Evolutionary conservation across 139 green algal species (phyloP).

Genomic region (Chlamydomonas applanata): DNA sequence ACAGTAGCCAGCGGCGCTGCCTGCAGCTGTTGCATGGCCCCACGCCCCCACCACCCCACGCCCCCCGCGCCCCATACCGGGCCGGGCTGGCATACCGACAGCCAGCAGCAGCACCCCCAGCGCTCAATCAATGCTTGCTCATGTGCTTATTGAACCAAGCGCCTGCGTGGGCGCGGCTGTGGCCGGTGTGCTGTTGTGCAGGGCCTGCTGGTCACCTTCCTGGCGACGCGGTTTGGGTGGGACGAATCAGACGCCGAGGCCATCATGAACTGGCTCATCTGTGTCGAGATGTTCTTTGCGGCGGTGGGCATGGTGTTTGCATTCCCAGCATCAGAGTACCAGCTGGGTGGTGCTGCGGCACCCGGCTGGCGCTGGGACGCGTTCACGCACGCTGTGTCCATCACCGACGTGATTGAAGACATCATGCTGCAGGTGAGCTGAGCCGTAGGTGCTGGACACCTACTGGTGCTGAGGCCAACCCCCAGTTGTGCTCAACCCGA

Average conservation of each 20-base stretch:
- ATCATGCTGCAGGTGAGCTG: slow-evolving; percentile 76
- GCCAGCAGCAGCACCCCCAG: too few relatives aligned
- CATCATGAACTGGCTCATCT: slow-evolving; percentile 93
- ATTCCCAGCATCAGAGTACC: slow-evolving; percentile 88
- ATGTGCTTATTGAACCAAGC: too few relatives aligned
- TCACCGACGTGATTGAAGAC: slow-evolving; percentile 87
- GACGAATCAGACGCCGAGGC: slow-evolving; percentile 47
- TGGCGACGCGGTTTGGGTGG: slow-evolving; percentile 10
- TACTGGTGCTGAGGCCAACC: too few relatives aligned
- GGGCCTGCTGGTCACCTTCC: slow-evolving; percentile 13
- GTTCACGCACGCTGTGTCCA: slow-evolving; percentile 78
- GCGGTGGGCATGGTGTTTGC: slow-evolving; percentile 79
- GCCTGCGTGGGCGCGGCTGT: too few relatives aligned
- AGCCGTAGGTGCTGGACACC: too few relatives aligned
- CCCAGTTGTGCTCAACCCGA: too few relatives aligned
- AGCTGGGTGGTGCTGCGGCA: slow-evolving; percentile 37
- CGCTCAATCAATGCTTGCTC: too few relatives aligned
- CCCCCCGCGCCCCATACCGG: too few relatives aligned
- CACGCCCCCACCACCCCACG: too few relatives aligned
- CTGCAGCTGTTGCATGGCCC: not conserved
- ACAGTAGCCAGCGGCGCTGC: not conserved
- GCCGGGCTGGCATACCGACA: too few relatives aligned
- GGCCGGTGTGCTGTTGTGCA: not conserved
- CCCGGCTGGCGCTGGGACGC: slow-evolving; percentile 39
- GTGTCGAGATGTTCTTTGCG: slow-evolving; percentile 91